Conservation (phyloP, 768 basidiomycete species). For the Russula virescens region DNA sequence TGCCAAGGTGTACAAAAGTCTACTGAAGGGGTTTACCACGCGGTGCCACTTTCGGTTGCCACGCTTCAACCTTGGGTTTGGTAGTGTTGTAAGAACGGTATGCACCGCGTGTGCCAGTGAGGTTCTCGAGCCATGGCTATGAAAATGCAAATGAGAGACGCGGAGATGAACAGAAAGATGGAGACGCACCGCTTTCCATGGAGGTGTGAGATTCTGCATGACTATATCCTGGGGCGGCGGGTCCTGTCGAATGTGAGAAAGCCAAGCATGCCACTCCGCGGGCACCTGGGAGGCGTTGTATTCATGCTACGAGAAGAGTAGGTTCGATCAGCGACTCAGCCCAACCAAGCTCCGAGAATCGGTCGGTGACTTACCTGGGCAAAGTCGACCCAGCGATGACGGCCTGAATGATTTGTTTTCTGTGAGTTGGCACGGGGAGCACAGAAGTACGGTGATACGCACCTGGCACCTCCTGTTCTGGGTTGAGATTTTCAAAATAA, state of each 20-base stretch:
- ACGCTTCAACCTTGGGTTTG: conserved; percentile 72
- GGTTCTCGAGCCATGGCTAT: conserved; percentile 79
- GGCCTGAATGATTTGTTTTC: conserved; percentile 45
- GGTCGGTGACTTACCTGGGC: conserved; percentile 53
- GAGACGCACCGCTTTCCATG: conserved; percentile 76
- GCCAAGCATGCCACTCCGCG: conserved; percentile 96
- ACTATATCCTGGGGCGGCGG: conserved; percentile 72
- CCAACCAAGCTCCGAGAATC: not conserved
- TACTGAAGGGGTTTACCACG: conserved; percentile 36
- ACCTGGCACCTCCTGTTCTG: conserved; percentile 87
- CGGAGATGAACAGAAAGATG: not conserved
- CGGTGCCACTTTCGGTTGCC: conserved; percentile 67
- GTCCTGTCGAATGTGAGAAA: conserved; percentile 80
- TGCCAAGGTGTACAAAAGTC: conserved; percentile 8
- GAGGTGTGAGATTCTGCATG: conserved; percentile 59
- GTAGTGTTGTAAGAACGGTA: conserved; percentile 87
- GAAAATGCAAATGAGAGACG: not conserved
- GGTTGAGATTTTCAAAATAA: conserved; percentile 89
- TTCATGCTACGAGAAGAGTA: conserved; percentile 51
- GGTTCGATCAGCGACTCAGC: not conserved
- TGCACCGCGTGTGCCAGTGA: conserved; percentile 90
- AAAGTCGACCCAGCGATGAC: conserved; percentile 96
- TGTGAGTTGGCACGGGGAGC: not conserved
- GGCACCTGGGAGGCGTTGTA: conserved; percentile 91
- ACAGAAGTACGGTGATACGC: conserved; percentile 24